phyloP scores from a whole-genome alignment of 2,329 filamentous ascomycete species.

The Fusarium oxysporum region DNA sequence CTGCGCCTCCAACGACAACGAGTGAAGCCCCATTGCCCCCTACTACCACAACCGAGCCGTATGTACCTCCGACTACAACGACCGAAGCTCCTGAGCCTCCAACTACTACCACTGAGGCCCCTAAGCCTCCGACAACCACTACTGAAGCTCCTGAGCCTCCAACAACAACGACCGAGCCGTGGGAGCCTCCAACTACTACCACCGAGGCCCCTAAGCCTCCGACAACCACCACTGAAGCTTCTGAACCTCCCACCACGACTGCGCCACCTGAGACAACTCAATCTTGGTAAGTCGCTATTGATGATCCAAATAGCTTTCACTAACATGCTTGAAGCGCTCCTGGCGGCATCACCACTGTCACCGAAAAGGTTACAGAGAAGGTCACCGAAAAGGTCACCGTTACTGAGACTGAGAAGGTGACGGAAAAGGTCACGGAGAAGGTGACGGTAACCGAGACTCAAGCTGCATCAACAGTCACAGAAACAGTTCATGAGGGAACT shows the following conservation, averaged over 20 bases:
- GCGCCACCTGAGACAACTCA: slow-evolving; percentile 3
- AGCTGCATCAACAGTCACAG: slow-evolving; percentile 3
- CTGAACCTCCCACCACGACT: slow-evolving; percentile 2
- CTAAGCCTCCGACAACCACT: neutral
- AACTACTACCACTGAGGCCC: neutral
- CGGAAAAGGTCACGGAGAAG: neutral
- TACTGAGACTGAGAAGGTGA: neutral
- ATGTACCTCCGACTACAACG: slow-evolving; percentile 2
- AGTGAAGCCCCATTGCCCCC: neutral
- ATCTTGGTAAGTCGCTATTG: slow-evolving; percentile 9
- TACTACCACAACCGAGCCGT: neutral
- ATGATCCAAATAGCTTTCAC: neutral
- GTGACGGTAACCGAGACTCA: slow-evolving; percentile 10
- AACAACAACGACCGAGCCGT: neutral
- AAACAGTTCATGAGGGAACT: slow-evolving; percentile 5
- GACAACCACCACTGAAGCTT: slow-evolving; percentile 1
- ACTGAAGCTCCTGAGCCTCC: neutral
- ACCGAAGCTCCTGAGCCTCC: neutral
- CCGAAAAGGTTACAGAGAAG: slow-evolving; percentile 4
- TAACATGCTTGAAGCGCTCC: slow-evolving; percentile 13
- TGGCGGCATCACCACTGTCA: slow-evolving; percentile 1
- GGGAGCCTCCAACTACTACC: neutral
- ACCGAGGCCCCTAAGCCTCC: neutral
- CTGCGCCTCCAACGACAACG: neutral
- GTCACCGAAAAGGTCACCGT: slow-evolving; percentile 9